These are phyloP conservation scores for Wickerhamomyces alni DNA, from an alignment of 805 yeast genomes.

Conservation along the genomic window DNA sequence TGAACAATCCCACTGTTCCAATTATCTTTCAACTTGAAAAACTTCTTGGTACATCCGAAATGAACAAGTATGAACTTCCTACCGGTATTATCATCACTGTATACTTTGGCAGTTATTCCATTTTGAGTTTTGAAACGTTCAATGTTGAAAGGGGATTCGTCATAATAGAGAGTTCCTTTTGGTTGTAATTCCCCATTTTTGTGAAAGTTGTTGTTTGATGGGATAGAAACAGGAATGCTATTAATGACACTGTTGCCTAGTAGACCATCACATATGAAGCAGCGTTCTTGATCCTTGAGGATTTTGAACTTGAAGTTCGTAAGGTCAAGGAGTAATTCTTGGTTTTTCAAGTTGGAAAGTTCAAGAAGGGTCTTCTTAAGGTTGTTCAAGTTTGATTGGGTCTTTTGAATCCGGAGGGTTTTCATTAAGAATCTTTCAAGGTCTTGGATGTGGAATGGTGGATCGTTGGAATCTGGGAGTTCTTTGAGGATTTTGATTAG, in stretches of 20 bases:
- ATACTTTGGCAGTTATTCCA: background rate
- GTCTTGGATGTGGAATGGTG: constrained; percentile 13
- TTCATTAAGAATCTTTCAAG: constrained; percentile 15
- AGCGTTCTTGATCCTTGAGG: constrained; percentile 21
- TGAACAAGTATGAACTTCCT: constrained; percentile 11
- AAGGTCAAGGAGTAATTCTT: constrained; percentile 1
- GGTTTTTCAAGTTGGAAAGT: constrained; percentile 5
- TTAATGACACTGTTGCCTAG: constrained; percentile 51
- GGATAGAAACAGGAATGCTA: constrained; percentile 31
- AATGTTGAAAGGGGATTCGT: no score
- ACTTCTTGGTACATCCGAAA: constrained; percentile 15
- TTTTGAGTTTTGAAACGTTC: constrained; percentile 37
- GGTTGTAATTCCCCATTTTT: no score
- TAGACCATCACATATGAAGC: constrained; percentile 52
- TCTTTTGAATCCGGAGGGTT: constrained; percentile 10
- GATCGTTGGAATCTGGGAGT: constrained; percentile 5
- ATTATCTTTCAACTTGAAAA: background rate
- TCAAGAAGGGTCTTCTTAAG: constrained; percentile 4
- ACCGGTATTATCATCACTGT: background rate
- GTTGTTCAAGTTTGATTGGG: constrained; percentile 1
- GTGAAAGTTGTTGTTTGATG: no score
- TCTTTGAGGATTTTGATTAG: constrained; percentile 16
- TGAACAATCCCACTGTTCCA: constrained; percentile 2
- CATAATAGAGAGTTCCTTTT: no score
- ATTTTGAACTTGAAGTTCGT: background rate